These are phyloP conservation scores for Podaxis sp. DNA, from an alignment of 768 basidiomycete genomes.

Conservation along the genomic window DNA sequence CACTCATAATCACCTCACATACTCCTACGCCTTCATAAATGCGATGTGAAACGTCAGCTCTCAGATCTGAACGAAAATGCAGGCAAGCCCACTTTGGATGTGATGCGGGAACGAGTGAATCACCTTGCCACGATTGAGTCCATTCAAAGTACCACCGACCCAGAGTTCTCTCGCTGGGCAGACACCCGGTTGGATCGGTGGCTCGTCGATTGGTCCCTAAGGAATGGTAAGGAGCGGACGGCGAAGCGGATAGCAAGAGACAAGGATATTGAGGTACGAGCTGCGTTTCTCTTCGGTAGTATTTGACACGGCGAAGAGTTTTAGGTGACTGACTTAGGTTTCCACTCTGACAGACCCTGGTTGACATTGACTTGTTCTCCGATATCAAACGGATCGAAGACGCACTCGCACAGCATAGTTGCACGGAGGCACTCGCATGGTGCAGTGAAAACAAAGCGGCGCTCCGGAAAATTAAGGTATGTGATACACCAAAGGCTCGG, in stretches of 20 bases:
- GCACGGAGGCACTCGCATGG: constrained; percentile 90
- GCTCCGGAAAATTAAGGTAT: constrained; percentile 86
- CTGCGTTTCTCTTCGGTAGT: constrained; percentile 2
- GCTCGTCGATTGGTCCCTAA: constrained; percentile 90
- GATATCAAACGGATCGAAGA: constrained; percentile 87
- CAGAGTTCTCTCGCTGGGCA: constrained; percentile 74
- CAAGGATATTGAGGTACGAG: constrained; percentile 74
- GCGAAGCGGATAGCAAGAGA: constrained; percentile 77
- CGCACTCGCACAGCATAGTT: constrained; percentile 73
- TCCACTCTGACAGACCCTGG: constrained; percentile 57
- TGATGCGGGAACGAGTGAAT: constrained; percentile 72
- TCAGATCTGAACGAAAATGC: constrained; percentile 46
- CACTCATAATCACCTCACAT: constrained; percentile 6
- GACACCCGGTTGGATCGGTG: constrained; percentile 82
- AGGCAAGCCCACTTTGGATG: constrained; percentile 63
- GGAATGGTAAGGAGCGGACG: constrained; percentile 75
- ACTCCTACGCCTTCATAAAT: constrained; percentile 9
- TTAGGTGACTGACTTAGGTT: not conserved
- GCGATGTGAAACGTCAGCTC: constrained; percentile 31
- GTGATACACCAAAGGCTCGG: constrained; percentile 6
- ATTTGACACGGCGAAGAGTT: constrained; percentile 5
- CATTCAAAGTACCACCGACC: constrained; percentile 47
- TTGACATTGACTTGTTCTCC: constrained; percentile 89
- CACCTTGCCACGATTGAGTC: constrained; percentile 68
- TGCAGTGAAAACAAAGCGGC: constrained; percentile 95